A percentile compares a stretch with the other conserved stretches of the same genome.
Evolutionary conservation across 805 yeast species (phyloP).

Genomic region (Lipomyces kockii): DNA sequence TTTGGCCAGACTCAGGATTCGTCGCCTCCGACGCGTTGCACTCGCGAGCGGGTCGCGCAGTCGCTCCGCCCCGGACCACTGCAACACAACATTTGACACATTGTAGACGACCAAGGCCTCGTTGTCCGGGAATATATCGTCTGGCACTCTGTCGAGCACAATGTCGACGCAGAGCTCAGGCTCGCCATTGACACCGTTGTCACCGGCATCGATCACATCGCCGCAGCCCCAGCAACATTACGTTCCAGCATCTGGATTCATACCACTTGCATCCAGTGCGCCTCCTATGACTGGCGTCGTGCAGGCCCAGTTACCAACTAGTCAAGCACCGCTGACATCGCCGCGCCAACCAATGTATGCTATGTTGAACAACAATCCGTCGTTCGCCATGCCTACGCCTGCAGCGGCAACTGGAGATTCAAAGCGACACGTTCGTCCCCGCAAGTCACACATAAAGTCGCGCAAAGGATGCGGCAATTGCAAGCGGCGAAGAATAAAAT

Average conservation of each 20-base stretch:
- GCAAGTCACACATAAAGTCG: slow-evolving; percentile 61
- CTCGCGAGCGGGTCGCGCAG: background rate
- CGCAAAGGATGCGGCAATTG: slow-evolving; percentile 78
- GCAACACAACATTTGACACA: background rate
- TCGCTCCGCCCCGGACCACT: background rate
- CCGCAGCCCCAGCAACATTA: background rate
- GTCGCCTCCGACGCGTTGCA: background rate
- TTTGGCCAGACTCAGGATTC: background rate
- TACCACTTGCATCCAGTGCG: background rate
- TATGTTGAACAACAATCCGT: background rate
- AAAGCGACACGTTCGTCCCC: slow-evolving; percentile 25
- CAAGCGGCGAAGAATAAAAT: slow-evolving; percentile 64
- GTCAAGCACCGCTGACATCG: background rate
- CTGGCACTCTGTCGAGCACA: background rate
- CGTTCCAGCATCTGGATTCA: background rate
- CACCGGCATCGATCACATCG: background rate
- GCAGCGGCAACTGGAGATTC: background rate
- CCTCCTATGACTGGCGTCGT: background rate
- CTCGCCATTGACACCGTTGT: background rate
- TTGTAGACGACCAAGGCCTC: background rate
- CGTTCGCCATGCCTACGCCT: background rate
- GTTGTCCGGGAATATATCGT: background rate
- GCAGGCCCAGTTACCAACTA: background rate
- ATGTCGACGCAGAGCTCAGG: background rate
- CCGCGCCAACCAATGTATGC: background rate